phyloP scores from a whole-genome alignment of 2,329 filamentous ascomycete species.

The Fusarium sororula region DNA sequence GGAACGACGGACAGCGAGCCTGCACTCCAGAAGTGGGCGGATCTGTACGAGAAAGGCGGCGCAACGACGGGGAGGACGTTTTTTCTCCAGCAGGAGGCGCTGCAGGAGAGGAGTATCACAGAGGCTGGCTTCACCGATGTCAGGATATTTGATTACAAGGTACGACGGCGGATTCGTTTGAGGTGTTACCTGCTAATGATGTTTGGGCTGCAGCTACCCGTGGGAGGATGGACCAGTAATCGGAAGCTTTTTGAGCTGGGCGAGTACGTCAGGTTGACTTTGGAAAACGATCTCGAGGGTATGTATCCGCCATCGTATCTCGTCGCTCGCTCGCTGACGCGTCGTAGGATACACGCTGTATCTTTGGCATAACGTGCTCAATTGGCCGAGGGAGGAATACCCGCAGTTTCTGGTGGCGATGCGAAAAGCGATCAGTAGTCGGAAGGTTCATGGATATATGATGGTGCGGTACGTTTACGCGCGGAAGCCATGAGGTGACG shows the following conservation, averaged over 20 bases:
- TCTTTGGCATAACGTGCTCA: constrained; percentile 31
- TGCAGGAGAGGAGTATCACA: constrained; percentile 24
- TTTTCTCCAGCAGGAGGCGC: constrained; percentile 24
- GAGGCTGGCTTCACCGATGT: constrained; percentile 35
- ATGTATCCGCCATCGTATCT: background rate
- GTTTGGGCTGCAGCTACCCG: constrained; percentile 18
- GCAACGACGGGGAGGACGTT: constrained; percentile 8
- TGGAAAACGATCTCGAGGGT: constrained; percentile 38
- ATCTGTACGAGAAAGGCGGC: constrained; percentile 21
- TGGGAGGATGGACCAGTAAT: constrained; percentile 37
- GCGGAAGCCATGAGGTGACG: constrained; percentile 15
- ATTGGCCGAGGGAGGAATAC: constrained; percentile 35
- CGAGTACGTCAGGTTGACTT: constrained; percentile 30
- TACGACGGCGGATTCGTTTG: background rate
- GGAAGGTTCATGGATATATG: constrained; percentile 32
- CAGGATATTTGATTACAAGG: constrained; percentile 31
- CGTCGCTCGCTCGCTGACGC: background rate
- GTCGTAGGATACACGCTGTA: constrained; percentile 26
- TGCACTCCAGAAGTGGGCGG: constrained; percentile 11
- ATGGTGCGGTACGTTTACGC: constrained; percentile 34
- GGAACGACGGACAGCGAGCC: constrained; percentile 24
- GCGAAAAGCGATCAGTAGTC: constrained; percentile 25
- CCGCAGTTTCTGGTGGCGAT: constrained; percentile 19
- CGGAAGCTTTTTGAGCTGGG: constrained; percentile 31
- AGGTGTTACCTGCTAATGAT: background rate